Evolutionary conservation across 768 basidiomycete species (phyloP), one percentile per base, ranked within the genome.

Genomic region (Rhizopogon salebrosus): DNA sequence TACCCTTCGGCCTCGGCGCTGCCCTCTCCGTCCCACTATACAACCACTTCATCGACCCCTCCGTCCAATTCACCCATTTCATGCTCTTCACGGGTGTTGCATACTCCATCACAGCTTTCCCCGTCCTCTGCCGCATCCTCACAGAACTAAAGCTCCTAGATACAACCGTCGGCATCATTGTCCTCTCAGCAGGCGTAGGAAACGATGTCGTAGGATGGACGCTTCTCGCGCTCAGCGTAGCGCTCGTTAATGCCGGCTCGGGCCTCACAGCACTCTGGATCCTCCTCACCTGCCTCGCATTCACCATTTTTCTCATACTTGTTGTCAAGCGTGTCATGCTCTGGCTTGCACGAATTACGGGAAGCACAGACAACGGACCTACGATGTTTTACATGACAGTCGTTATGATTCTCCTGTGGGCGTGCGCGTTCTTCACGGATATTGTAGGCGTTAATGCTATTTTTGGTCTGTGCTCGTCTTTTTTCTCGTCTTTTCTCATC

Each of bases 11-110:
- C 1, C 70, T 98, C 2, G 95, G 95, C 0, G 79, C 87, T 0
- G 86, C 76, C 0, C 72, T 87, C 39, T 77, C 83, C 1, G 78
- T 92, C 4, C 90, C 85, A 0, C 8, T 67, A 23, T 69, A 93
- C 72, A 68, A 83, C 54, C 65, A 74, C 22, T 98, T 95, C 70
- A 80, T 92, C 57, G 79, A 86, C 62, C 67, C 72, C 1, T 73
- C 70, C 41, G 77, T 86, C 45, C 76, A 83, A 49, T 95, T 93
- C 67, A 86, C 90, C 0, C 78, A 95, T 65, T 98, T 98, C 69
- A 84, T 97, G 80, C 82, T 99, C 35, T 98, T 98, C 70, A 84
- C 89, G 9, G 93, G 92, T 13, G 92, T 95, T 20, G 92, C 93
- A 1, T 93, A 85, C 71, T 86, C 87, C 3, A 92, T 92, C 61